Base-by-base conservation (phyloP, 176 grass and related monocot species). In the Rhynchospora pubera region DNA sequence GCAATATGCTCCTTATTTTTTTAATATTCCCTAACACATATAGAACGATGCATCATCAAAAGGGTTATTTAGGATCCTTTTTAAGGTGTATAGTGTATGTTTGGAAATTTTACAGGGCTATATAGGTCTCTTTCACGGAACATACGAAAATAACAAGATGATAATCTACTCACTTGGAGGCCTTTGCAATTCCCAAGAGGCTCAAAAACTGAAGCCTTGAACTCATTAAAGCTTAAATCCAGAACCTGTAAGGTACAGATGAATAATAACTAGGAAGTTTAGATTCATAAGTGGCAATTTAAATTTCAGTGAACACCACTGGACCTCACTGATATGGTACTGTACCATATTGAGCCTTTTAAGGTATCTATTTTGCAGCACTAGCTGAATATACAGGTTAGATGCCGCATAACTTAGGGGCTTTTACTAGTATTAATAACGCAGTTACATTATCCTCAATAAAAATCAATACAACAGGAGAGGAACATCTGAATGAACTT, bases 141-240 rank as follows among this genome's bases (percentile, higher is more conserved):
- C 62, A 57, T 87, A 59, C 69, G 23, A 72, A 87, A 82, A 87
- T 53, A 43, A 53, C 18, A 83, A 58, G 13, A 15, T 32, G 77
- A 87, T 51, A 50, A 89, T 82, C 18, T 80, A 79, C 85, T 87
- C 67, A 98, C 95, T 88, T 94, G 92, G 57, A 98, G 90, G n/a
- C 78, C 50, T 91, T 93, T 88, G 86, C 92, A 98, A 86, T 94
- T 94, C 52, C 63, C 85, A 56, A 98, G 92, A 85, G 90, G 89
- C 79, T 94, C 95, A 83, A 98, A 94, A 67, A 87, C 92, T 59
- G 84, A 83, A 51, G 81, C 87, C 84, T 94, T 93, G 66, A 94
- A 98, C 87, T 93, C 92, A 88, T 98, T 98, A 85, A 98, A 98
- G 84, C 95, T 98, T 87, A 98, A 84, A 89, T 98, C 95, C 89